These are phyloP conservation scores for Phlegmacium glaucopus DNA, from an alignment of 768 basidiomycete species.

Conservation along the genomic window DNA sequence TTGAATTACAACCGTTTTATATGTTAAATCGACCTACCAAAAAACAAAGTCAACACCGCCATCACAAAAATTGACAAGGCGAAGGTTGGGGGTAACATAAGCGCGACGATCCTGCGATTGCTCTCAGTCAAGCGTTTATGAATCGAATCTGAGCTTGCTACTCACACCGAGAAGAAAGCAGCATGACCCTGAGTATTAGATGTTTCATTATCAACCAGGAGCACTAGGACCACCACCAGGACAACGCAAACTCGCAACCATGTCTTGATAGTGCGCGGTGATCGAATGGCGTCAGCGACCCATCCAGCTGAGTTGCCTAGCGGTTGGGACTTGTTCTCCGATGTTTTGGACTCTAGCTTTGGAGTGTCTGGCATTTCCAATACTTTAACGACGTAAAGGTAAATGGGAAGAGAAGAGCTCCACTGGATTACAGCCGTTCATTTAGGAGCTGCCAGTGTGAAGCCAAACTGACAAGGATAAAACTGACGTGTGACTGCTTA, in stretches of 20 bases:
- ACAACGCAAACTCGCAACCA: slow-evolving; percentile 36
- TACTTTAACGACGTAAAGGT: too few species aligned
- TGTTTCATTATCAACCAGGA: slow-evolving; percentile 31
- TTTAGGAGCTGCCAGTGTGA: too few species aligned
- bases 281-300: slow-evolving; percentile 19
- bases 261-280: slow-evolving; percentile 35
- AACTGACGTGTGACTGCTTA: too few species aligned
- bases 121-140: not conserved
- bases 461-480: too few species aligned
- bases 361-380: too few species aligned
- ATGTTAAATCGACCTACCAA: slow-evolving; percentile 21
- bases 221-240: slow-evolving; percentile 27
- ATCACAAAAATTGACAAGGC: slow-evolving; percentile 36
- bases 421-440: too few species aligned
- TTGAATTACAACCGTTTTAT: not conserved
- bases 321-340: too few species aligned
- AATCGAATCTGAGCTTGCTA: not conserved
- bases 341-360: too few species aligned
- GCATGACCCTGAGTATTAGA: slow-evolving; percentile 38
- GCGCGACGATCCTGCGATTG: slow-evolving; percentile 31
- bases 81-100: slow-evolving; percentile 37
- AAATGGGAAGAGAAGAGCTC: too few species aligned
- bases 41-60: slow-evolving; percentile 28
- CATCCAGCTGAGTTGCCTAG: too few species aligned
- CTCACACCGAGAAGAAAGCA: slow-evolving; percentile 38